These are phyloP conservation scores for Pseudoneurospora amorphoporcata DNA, from an alignment of 495 filamentous ascomycete genomes.

Conservation along the genomic window DNA sequence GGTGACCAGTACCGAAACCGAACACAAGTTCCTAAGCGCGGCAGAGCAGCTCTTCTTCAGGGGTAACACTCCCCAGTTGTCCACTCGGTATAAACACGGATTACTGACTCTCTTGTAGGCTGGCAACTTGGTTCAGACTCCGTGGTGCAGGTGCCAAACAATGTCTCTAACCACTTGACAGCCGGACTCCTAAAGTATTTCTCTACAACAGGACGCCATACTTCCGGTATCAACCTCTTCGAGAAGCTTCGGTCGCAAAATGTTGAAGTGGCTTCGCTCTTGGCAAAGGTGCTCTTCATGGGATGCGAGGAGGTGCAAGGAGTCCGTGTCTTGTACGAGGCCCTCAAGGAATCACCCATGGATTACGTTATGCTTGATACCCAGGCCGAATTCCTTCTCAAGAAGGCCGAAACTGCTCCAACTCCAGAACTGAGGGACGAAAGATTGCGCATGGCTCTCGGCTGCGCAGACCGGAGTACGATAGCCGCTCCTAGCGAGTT, in stretches of 20 bases:
- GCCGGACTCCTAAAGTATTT: conserved; percentile 93
- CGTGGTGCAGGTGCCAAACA: conserved; percentile 92
- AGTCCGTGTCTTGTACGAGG: conserved; percentile 76
- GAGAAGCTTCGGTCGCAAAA: conserved; percentile 88
- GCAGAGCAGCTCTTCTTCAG: conserved; percentile 92
- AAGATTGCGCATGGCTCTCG: conserved; percentile 68
- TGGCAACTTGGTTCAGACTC: conserved; percentile 95
- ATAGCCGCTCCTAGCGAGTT: conserved; percentile 94
- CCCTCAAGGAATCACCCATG: conserved; percentile 85
- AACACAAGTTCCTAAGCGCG: conserved; percentile 92
- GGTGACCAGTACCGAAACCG: conserved; percentile 90
- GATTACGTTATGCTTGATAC: conserved; percentile 90
- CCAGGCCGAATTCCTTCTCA: conserved; percentile 84
- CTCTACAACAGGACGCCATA: conserved; percentile 85
- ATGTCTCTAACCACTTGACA: conserved; percentile 92
- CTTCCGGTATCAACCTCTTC: conserved; percentile 95
- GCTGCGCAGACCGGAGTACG: conserved; percentile 87
- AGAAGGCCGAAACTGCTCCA: conserved; percentile 54
- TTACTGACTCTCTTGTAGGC: conserved; percentile 38
- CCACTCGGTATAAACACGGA: not conserved
- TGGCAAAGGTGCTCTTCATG: conserved; percentile 80
- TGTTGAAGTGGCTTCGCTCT: conserved; percentile 84
- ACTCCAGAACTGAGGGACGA: conserved; percentile 41
- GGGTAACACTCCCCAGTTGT: conserved; percentile 41
- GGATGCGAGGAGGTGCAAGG: conserved; percentile 95